phyloP scores from a whole-genome alignment of 192 early-diverging fungal species.

The Rhizophagus sp. region DNA sequence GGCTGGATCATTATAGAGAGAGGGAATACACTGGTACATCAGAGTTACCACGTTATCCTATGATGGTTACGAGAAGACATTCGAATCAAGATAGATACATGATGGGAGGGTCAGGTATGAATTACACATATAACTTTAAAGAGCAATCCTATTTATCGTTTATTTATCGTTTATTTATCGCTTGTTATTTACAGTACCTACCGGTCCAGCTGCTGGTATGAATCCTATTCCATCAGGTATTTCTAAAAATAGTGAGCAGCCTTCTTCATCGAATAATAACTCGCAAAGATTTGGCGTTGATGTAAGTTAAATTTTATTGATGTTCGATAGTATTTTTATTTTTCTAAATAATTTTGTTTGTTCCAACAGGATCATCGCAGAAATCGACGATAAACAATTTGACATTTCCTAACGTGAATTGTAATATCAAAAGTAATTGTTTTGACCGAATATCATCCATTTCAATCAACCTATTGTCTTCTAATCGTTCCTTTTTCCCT shows the following conservation, averaged over 20 bases:
- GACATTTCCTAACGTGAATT: too few species aligned
- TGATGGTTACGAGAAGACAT: slow-evolving; percentile 9
- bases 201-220: slow-evolving; percentile 15
- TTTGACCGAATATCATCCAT: too few species aligned
- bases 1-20: slow-evolving; percentile 16
- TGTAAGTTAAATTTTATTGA: background rate
- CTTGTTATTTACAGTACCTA: slow-evolving; percentile 10
- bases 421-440: too few species aligned
- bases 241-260: background rate
- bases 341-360: background rate
- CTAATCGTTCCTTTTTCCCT: background rate
- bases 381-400: background rate
- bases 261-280: background rate
- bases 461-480: background rate
- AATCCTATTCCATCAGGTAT: background rate
- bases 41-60: slow-evolving; percentile 6
- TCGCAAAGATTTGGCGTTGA: background rate
- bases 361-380: background rate
- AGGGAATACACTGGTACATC: slow-evolving; percentile 1
- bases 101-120: background rate
- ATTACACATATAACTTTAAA: background rate
- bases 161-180: background rate
- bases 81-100: slow-evolving; percentile 25
- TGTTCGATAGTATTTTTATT: background rate
- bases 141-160: too few species aligned